Percentiles rank a stretch among this genome's conserved stretches.
Conservation (phyloP, 805 yeast genomes). For the Nakazawaea wickerhamii region DNA sequence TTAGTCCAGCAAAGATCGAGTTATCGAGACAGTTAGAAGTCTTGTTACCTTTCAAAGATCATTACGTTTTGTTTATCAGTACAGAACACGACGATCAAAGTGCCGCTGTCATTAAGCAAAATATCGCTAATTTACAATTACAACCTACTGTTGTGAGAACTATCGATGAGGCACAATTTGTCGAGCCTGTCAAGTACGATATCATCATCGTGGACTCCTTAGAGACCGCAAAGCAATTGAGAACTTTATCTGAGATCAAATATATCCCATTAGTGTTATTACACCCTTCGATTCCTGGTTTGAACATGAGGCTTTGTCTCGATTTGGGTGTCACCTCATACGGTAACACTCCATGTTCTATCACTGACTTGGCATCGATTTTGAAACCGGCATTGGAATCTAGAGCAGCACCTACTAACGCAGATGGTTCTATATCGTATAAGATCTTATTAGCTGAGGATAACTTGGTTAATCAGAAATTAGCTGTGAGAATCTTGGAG, state of each 20-base stretch:
- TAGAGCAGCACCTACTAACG: constrained; percentile 71
- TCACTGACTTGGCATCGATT: constrained; percentile 76
- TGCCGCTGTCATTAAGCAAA: constrained; percentile 43
- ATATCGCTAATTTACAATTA: constrained; percentile 50
- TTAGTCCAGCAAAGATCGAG: constrained; percentile 63
- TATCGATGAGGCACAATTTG: constrained; percentile 51
- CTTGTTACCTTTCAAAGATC: constrained; percentile 65
- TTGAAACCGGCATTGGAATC: constrained; percentile 82
- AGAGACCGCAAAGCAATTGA: constrained; percentile 63
- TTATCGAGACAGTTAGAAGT: constrained; percentile 62
- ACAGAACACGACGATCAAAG: constrained; percentile 53
- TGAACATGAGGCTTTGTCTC: constrained; percentile 75
- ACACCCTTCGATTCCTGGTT: constrained; percentile 68
- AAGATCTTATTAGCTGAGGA: constrained; percentile 80
- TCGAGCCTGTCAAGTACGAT: constrained; percentile 60
- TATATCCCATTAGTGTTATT: constrained; percentile 79
- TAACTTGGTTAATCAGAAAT: constrained; percentile 79
- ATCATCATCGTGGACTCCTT: constrained; percentile 79
- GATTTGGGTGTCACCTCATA: constrained; percentile 84
- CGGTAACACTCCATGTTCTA: constrained; percentile 84
- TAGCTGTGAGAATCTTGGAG: constrained; percentile 79
- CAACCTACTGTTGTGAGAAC: constrained; percentile 55
- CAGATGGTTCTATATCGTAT: constrained; percentile 73
- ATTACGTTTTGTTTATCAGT: constrained; percentile 64
- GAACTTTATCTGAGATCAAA: constrained; percentile 71